A percentile compares a stretch with the other conserved stretches of the same genome.
Conservation (phyloP, 768 basidiomycete genomes). For the Trametes maxima region DNA sequence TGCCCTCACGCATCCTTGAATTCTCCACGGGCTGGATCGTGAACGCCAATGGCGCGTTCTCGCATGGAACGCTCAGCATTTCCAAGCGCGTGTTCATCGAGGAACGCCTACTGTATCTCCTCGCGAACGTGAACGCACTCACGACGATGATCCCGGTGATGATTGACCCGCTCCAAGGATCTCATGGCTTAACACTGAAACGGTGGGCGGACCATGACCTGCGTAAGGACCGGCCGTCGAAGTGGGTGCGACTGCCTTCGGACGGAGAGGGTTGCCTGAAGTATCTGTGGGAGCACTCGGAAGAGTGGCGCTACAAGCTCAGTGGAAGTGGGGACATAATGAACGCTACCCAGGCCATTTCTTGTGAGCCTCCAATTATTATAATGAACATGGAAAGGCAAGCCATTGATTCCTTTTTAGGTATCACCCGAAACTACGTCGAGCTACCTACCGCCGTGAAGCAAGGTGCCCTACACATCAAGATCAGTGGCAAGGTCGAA, state of each 20-base stretch:
- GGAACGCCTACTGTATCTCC: slow-evolving; percentile 28
- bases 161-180: slow-evolving; percentile 14
- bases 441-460: slow-evolving; percentile 31
- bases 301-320: slow-evolving; percentile 32
- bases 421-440: slow-evolving; percentile 33
- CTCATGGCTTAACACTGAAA: slow-evolving; percentile 27
- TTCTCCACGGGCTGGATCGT: slow-evolving; percentile 29
- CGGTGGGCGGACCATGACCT: slow-evolving; percentile 30
- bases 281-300: slow-evolving; percentile 33
- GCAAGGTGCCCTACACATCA: slow-evolving; percentile 30
- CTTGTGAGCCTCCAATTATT: slow-evolving; percentile 19
- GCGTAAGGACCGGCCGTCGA: slow-evolving; percentile 25
- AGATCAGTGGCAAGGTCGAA: slow-evolving; percentile 29
- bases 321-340: slow-evolving; percentile 22
- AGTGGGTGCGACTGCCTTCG: slow-evolving; percentile 22
- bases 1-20: slow-evolving; percentile 24
- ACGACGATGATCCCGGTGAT: slow-evolving; percentile 32
- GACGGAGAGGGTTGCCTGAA: slow-evolving; percentile 21
- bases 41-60: slow-evolving; percentile 21
- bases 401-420: slow-evolving; percentile 8
- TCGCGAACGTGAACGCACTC: slow-evolving; percentile 30
- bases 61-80: slow-evolving; percentile 32
- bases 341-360: slow-evolving; percentile 24
- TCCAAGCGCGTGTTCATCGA: slow-evolving; percentile 32
- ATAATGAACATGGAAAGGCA: too few species aligned